A percentile compares a stretch with the other conserved stretches of the same genome.
Evolutionary conservation across 768 basidiomycete genomes (phyloP).

Genomic region (Kwoniella bestiolae): DNA sequence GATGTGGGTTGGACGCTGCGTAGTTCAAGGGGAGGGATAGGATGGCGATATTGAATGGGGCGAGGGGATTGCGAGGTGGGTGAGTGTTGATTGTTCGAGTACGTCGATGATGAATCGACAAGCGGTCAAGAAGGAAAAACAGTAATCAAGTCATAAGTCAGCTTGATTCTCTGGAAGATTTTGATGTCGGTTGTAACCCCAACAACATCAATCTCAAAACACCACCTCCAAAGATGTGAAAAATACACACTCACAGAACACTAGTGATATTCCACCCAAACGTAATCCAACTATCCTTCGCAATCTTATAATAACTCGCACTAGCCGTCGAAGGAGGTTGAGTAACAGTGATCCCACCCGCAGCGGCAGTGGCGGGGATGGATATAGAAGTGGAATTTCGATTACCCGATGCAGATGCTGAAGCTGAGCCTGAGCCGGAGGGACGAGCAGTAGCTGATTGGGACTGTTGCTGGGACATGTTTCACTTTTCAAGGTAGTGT

Average conservation of each 20-base stretch:
- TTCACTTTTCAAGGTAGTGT: no score
- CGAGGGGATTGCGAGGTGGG: background rate
- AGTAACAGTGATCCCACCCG: slow-evolving; percentile 54
- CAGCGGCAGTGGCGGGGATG: slow-evolving; percentile 55
- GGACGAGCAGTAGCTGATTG: slow-evolving; percentile 5
- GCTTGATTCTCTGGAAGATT: no score
- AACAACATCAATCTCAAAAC: no score
- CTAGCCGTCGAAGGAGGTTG: slow-evolving; percentile 76
- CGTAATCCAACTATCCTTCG: slow-evolving; percentile 71
- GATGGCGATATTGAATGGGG: background rate
- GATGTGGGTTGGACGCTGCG: slow-evolving; percentile 67
- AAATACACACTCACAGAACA: slow-evolving; percentile 61
- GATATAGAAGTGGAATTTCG: slow-evolving; percentile 37
- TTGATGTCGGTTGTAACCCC: no score
- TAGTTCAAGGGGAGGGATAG: slow-evolving; percentile 17
- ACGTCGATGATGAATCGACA: background rate
- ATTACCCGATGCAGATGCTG: slow-evolving; percentile 8
- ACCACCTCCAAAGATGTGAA: no score
- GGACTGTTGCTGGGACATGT: background rate
- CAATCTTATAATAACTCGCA: slow-evolving; percentile 88
- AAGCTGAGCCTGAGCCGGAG: slow-evolving; percentile 10
- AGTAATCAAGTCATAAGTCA: no score
- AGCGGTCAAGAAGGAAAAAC: background rate
- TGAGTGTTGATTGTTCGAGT: background rate
- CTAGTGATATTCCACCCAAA: slow-evolving; percentile 89